Base-by-base conservation (phyloP, 75 land plant genomes). In the Sequoiadendron giganteum region DNA sequence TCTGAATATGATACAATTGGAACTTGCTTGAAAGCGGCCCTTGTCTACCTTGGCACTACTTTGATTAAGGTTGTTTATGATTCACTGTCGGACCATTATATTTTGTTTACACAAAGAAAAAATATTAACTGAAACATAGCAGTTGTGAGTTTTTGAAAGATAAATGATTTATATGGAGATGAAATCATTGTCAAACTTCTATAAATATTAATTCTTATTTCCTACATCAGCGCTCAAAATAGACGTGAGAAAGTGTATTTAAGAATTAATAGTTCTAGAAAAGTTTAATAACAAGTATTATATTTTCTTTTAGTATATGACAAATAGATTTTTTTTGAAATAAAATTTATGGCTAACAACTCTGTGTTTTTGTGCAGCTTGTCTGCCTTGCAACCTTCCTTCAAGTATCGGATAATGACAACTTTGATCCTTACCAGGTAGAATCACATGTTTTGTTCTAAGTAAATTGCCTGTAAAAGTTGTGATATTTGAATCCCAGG, bases 1-100 rank as follows among this genome's bases (percentile, higher is more conserved):
- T 98, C 99, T 25, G 99, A 97, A 87, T 98, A 98, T 93, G 99
- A 97, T 86, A 97, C 99, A 2, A 56, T 97, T 56, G 96, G 99
- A 30, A 95, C 99, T 1, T 98, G 96, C 54, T 72, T 96, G 47
- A 98, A 95, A 89, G 94, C 99, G 21, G 99, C 99, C 30, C 61
- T 98, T 45, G 99, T 98, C 86, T 98, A 98, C 85, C 92, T 98
- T 30, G 92, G 91, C 84, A 95, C 97, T 58, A 95, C 99, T 25
- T 88, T 98, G 77, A 87, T 98, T 36, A 98, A 98, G 99, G 99
- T 97, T 43, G 3, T 40, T 52, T 32, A 84, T 36, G 16, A 21
- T 19, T 39, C 82, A 76, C 14, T 36, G 82, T 40, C 16, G 82
- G 82, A 79, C 18, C 42, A 34, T 47, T 79, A 38, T 79, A 40